Conservation (phyloP, 805 yeast genomes). For the Starmerella bombicola region DNA sequence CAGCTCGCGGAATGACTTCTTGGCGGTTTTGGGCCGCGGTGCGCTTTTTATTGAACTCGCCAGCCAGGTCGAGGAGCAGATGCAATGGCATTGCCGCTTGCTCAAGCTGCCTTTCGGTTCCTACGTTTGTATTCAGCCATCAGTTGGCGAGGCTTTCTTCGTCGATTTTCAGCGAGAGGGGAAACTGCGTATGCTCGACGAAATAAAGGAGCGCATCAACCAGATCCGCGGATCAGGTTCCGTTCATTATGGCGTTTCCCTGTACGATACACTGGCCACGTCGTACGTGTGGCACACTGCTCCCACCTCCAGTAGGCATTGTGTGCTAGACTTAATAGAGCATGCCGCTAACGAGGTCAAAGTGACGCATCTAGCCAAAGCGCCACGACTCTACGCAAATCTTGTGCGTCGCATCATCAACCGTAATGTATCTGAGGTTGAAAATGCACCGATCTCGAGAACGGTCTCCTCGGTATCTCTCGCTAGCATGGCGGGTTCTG, state of each 20-base stretch:
- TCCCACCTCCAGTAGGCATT: constrained; percentile 17
- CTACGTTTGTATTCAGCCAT: constrained; percentile 14
- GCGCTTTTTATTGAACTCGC: constrained; percentile 15
- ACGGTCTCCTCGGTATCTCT: constrained; percentile 15
- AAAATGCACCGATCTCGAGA: constrained; percentile 16
- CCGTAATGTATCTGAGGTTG: constrained; percentile 16
- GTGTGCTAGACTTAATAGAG: constrained; percentile 19
- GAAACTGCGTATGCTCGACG: constrained; percentile 16
- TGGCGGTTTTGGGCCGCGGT: constrained; percentile 14
- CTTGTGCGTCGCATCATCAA: constrained; percentile 17
- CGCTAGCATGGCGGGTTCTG: constrained; percentile 2
- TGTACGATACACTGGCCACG: constrained; percentile 18
- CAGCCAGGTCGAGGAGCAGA: background rate
- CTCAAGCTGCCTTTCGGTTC: constrained; percentile 16
- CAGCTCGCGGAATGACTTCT: constrained; percentile 12
- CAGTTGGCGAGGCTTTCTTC: constrained; percentile 12
- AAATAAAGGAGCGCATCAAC: constrained; percentile 18
- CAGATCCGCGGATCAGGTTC: constrained; percentile 2
- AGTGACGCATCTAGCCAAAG: constrained; percentile 6
- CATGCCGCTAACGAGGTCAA: constrained; percentile 18
- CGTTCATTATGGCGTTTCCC: constrained; percentile 19
- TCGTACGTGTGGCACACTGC: constrained; percentile 20
- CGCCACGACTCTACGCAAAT: constrained; percentile 13
- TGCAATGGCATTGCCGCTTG: constrained; percentile 13
- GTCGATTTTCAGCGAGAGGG: constrained; percentile 21